phyloP scores from a whole-genome alignment of 306 rosid species.

The Rosa persica region DNA sequence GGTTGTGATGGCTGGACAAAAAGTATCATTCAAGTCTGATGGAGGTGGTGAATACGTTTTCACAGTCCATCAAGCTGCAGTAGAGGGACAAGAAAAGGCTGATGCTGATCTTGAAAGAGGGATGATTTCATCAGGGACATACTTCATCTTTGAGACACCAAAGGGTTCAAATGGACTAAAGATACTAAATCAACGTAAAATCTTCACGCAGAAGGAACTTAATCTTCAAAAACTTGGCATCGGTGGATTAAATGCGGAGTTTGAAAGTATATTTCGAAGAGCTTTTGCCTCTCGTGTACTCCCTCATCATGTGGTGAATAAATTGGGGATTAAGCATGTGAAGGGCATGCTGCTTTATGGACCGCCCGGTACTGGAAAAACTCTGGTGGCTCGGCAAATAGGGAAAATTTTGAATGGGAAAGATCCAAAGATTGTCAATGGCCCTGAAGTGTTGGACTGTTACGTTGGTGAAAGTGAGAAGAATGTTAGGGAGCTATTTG shows the following conservation, averaged over 20 bases:
- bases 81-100: slow-evolving; percentile 55
- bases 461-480: slow-evolving; percentile 97
- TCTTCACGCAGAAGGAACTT: slow-evolving; percentile 89
- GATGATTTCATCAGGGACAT: slow-evolving; percentile 75
- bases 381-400: slow-evolving; percentile 98
- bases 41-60: slow-evolving; percentile 68
- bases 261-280: slow-evolving; percentile 96
- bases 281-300: slow-evolving; percentile 98
- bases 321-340: slow-evolving; percentile 95
- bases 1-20: slow-evolving; percentile 91
- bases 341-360: slow-evolving; percentile 97
- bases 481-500: slow-evolving; percentile 94
- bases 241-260: slow-evolving; percentile 90
- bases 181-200: slow-evolving; percentile 86
- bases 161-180: slow-evolving; percentile 78
- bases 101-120: slow-evolving; percentile 49
- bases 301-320: slow-evolving; percentile 87
- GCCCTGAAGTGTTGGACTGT: slow-evolving; percentile 94
- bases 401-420: slow-evolving; percentile 89
- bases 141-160: slow-evolving; percentile 73
- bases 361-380: slow-evolving; percentile 98
- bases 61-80: slow-evolving; percentile 62
- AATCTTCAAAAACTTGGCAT: slow-evolving; percentile 90
- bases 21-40: slow-evolving; percentile 71
- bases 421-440: slow-evolving; percentile 98